Evolutionary conservation across 306 rosid genomes (phyloP).

Genomic region (Sechiopsis laciniata): DNA sequence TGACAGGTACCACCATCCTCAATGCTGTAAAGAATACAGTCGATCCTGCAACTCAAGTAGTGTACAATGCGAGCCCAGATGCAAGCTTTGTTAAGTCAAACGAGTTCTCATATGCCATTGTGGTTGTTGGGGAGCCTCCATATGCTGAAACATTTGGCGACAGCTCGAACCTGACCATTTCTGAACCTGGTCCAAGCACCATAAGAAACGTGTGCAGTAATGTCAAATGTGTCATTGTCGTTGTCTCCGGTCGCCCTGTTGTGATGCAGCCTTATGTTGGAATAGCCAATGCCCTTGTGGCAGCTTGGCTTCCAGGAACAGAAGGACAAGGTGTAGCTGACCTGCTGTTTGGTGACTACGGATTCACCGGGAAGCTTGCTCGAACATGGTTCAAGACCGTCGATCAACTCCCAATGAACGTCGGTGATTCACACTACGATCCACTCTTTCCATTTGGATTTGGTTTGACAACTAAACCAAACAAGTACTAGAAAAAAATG

Average conservation of each 20-base stretch:
- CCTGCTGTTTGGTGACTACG: slow-evolving; percentile 60
- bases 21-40: slow-evolving; percentile 63
- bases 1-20: slow-evolving; percentile 78
- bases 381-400: slow-evolving; percentile 84
- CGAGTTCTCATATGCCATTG: slow-evolving; percentile 59
- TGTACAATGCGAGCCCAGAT: slow-evolving; percentile 71
- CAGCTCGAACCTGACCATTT: slow-evolving; percentile 58
- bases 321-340: slow-evolving; percentile 89
- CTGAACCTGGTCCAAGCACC: slow-evolving; percentile 67
- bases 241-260: slow-evolving; percentile 81
- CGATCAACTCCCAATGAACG: slow-evolving; percentile 78
- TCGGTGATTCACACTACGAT: slow-evolving; percentile 66
- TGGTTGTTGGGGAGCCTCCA: slow-evolving; percentile 80
- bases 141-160: slow-evolving; percentile 81
- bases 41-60: slow-evolving; percentile 55
- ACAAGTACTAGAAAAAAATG: slow-evolving; percentile 19
- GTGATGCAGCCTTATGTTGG: slow-evolving; percentile 66
- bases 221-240: slow-evolving; percentile 56
- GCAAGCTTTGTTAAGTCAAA: slow-evolving; percentile 50
- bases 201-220: slow-evolving; percentile 60
- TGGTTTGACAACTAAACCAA: slow-evolving; percentile 57
- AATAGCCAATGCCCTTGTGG: slow-evolving; percentile 61
- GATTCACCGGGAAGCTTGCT: slow-evolving; percentile 75
- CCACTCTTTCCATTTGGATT: slow-evolving; percentile 75
- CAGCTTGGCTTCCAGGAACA: slow-evolving; percentile 99